These are phyloP conservation scores for Glomus cerebriforme DNA, from an alignment of 192 early-diverging fungal genomes.

Conservation along the genomic window DNA sequence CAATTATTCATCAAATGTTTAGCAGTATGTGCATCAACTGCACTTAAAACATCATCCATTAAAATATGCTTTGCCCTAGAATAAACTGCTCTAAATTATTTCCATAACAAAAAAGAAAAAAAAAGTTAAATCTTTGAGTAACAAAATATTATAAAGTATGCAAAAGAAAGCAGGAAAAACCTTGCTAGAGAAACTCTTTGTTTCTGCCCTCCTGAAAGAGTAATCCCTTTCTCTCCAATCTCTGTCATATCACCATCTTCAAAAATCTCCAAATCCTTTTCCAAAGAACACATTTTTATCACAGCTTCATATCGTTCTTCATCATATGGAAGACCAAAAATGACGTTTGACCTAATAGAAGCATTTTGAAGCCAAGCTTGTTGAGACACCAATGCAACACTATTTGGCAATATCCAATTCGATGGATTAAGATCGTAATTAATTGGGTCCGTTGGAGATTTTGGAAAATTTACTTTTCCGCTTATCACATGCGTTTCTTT, in stretches of 20 bases:
- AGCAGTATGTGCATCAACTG: constrained; percentile 95
- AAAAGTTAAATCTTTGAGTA: constrained; percentile 16
- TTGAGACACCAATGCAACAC: constrained; percentile 82
- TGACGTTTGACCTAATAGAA: constrained; percentile 45
- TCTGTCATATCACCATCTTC: constrained; percentile 90
- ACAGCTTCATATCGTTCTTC: constrained; percentile 55
- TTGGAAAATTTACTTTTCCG: constrained; percentile 48
- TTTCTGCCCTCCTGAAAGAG: constrained; percentile 92
- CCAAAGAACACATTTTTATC: constrained; percentile 81
- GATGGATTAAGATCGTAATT: constrained; percentile 23
- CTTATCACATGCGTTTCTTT: constrained; percentile 57
- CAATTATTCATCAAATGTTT: constrained; percentile 78
- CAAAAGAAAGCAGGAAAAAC: constrained; percentile 72
- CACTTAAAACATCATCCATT: constrained; percentile 88
- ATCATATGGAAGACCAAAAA: constrained; percentile 82
- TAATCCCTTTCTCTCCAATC: constrained; percentile 89
- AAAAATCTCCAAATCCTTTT: constrained; percentile 83
- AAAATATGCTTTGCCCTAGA: constrained; percentile 62
- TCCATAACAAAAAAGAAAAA: neutral
- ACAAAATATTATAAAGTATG: constrained; percentile 31
- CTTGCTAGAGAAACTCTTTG: constrained; percentile 62
- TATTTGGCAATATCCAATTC: constrained; percentile 48
- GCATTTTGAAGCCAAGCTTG: constrained; percentile 65
- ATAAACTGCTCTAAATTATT: constrained; percentile 71
- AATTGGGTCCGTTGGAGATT: neutral